Percentiles rank a stretch among this genome's conserved stretches.
These are phyloP conservation scores for Sequoiadendron giganteum DNA, from an alignment of 75 land plant genomes.

Conservation along the genomic window DNA sequence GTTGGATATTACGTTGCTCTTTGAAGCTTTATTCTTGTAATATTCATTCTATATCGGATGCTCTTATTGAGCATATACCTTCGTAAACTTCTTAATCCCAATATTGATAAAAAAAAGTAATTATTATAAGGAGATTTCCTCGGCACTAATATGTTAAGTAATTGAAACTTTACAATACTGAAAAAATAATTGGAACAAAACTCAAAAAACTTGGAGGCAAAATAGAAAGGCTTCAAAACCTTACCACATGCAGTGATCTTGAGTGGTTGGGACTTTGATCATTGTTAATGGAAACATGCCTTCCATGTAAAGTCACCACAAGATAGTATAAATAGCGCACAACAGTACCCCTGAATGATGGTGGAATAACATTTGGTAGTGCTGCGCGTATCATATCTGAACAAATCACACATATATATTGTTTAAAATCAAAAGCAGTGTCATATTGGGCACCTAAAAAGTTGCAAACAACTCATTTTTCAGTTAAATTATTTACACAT, in stretches of 20 bases:
- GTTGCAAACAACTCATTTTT: not conserved
- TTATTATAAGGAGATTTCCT: not conserved
- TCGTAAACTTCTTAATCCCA: too few relatives aligned
- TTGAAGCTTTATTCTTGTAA: too few relatives aligned
- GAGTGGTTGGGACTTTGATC: conserved; percentile 20
- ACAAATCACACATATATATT: not conserved
- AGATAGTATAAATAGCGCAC: conserved; percentile 87
- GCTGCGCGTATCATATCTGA: conserved; percentile 74
- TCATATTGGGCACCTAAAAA: not conserved
- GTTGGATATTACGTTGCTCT: too few relatives aligned
- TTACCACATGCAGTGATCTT: not conserved
- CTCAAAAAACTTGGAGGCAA: conserved; percentile 16
- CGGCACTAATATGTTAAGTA: not conserved
- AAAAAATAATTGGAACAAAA: conserved; percentile 10
- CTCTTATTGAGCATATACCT: too few relatives aligned
- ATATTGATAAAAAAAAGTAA: not conserved
- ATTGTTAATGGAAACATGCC: conserved; percentile 58
- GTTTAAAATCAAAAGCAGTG: not conserved
- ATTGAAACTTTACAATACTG: conserved; percentile 36
- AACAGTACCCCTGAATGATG: conserved; percentile 82
- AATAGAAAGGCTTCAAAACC: conserved; percentile 5
- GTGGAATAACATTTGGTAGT: conserved; percentile 81
- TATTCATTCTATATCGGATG: too few relatives aligned
- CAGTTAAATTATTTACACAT: not conserved
- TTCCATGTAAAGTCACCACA: conserved; percentile 50